phyloP scores from a whole-genome alignment of 441 rosid species.

The Breynia disticha region DNA sequence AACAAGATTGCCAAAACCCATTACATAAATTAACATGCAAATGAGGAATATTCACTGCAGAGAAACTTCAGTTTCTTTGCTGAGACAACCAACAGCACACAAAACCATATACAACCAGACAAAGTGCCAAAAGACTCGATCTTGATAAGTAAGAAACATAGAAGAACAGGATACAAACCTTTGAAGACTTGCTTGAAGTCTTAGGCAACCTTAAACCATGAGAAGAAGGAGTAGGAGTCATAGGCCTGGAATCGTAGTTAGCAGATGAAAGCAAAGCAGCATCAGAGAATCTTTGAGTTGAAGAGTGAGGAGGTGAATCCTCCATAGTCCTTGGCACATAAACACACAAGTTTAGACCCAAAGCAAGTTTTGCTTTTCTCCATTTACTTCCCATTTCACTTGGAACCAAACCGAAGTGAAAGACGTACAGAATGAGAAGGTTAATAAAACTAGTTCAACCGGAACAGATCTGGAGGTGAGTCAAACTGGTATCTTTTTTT shows the following conservation, averaged over 20 bases:
- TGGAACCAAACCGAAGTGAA: background rate
- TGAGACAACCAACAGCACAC: too few relatives aligned
- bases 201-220: slow-evolving; percentile 52
- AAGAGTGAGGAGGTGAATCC: slow-evolving; percentile 37
- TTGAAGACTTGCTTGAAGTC: slow-evolving; percentile 74
- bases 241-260: slow-evolving; percentile 48
- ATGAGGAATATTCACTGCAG: too few relatives aligned
- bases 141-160: background rate
- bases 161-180: slow-evolving; percentile 38
- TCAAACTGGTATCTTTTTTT: slow-evolving; percentile 18
- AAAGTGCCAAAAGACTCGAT: background rate
- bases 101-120: background rate
- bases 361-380: slow-evolving; percentile 84
- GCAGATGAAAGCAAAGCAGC: slow-evolving; percentile 77
- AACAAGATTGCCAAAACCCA: too few relatives aligned
- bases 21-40: too few relatives aligned
- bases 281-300: slow-evolving; percentile 64
- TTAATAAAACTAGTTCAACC: background rate
- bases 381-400: slow-evolving; percentile 67
- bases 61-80: too few relatives aligned
- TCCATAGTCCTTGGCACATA: slow-evolving; percentile 77
- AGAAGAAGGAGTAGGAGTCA: slow-evolving; percentile 77
- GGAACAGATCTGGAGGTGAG: slow-evolving; percentile 28
- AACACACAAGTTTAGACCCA: slow-evolving; percentile 74
- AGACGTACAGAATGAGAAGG: background rate